These are phyloP conservation scores for Chrysoporthe austroafricana DNA, from an alignment of 2,329 filamentous ascomycete species.

Conservation along the genomic window DNA sequence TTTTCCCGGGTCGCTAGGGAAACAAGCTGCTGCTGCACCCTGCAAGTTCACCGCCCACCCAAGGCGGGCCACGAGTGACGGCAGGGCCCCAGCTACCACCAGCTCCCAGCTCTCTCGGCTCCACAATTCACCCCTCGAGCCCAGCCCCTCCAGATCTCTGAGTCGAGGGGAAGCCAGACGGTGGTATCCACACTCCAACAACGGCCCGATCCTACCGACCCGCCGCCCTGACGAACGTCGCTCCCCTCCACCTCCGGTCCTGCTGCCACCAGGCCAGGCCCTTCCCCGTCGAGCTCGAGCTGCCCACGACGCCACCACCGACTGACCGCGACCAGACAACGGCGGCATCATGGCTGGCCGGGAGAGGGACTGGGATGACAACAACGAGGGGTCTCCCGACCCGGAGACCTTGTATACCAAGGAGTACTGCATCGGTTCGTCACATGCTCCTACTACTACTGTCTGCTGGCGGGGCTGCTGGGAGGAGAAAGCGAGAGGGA, in stretches of 20 bases:
- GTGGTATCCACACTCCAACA: conserved; percentile 3
- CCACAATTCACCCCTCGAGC: not conserved
- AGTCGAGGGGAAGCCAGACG: not conserved
- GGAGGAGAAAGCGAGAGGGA: not conserved
- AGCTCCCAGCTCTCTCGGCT: too few species aligned
- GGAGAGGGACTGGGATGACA: conserved; percentile 46
- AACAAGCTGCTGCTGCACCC: not conserved
- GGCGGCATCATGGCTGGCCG: conserved; percentile 50
- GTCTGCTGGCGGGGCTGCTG: not conserved
- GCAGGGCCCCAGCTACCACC: not conserved
- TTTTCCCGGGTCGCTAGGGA: not conserved
- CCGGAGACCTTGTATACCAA: conserved; percentile 93
- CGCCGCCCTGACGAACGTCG: not conserved
- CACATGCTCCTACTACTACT: conserved; percentile 28
- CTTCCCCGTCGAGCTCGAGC: not conserved
- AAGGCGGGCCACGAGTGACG: not conserved
- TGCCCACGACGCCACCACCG: not conserved
- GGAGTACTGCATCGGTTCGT: conserved; percentile 76
- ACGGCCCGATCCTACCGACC: conserved; percentile 17
- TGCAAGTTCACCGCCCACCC: not conserved
- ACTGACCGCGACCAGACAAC: not conserved
- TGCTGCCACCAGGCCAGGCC: too few species aligned
- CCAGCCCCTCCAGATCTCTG: conserved; percentile 17
- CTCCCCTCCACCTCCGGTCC: not conserved
- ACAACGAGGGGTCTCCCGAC: conserved; percentile 66